Conservation (phyloP, 306 rosid genomes). For the Medicago arabica region DNA sequence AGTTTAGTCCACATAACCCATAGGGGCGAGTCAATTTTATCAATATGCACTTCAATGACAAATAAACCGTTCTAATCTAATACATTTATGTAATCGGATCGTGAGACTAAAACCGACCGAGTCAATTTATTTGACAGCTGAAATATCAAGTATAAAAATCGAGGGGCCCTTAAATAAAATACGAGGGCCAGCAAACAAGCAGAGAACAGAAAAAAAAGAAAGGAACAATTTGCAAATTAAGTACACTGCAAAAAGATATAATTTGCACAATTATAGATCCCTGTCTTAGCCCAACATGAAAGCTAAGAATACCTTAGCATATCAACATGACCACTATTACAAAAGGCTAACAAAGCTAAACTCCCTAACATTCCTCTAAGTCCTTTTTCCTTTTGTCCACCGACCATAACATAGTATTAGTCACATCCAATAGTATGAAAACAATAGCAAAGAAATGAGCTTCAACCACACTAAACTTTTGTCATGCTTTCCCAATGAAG, state of each 20-base stretch:
- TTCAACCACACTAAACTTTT: slow-evolving; percentile 49
- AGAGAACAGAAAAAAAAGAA: slow-evolving; percentile 1
- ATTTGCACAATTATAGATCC: slow-evolving; percentile 62
- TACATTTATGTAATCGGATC: too few species aligned
- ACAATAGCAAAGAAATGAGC: slow-evolving; percentile 46
- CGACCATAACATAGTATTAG: slow-evolving; percentile 40
- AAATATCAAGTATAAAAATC: too few species aligned
- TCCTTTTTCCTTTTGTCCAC: slow-evolving; percentile 34
- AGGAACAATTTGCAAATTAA: slow-evolving; percentile 31
- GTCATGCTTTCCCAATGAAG: slow-evolving; percentile 42
- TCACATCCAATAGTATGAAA: slow-evolving; percentile 62
- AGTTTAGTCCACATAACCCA: too few species aligned
- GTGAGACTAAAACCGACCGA: too few species aligned
- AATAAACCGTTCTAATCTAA: too few species aligned
- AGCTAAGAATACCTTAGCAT: slow-evolving; percentile 70
- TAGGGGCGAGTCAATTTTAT: too few species aligned
- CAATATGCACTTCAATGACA: too few species aligned
- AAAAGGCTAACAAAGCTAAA: slow-evolving; percentile 47
- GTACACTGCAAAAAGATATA: slow-evolving; percentile 38
- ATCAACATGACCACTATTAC: slow-evolving; percentile 44
- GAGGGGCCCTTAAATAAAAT: too few species aligned
- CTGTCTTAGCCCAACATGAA: slow-evolving; percentile 63
- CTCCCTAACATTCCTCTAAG: slow-evolving; percentile 37
- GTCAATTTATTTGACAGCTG: too few species aligned
- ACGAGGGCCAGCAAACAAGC: too few species aligned